These are phyloP conservation scores for Flaveria robusta DNA, from an alignment of 129 eudicot species.

Conservation along the genomic window DNA sequence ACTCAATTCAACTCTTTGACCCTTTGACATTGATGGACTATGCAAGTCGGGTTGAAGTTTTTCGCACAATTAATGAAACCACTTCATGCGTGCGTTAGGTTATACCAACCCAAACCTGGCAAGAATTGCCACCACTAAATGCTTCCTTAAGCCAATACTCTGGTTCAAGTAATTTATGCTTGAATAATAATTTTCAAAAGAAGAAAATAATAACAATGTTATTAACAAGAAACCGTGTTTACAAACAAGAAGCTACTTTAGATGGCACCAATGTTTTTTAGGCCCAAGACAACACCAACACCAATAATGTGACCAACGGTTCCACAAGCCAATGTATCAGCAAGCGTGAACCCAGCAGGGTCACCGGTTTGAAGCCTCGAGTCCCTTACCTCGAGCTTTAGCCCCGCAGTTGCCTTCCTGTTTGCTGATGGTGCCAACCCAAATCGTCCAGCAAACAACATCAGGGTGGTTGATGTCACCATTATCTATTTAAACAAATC, in stretches of 20 bases:
- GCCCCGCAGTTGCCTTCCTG: slow-evolving; percentile 95
- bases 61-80: not conserved
- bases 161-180: not conserved
- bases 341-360: slow-evolving; percentile 97
- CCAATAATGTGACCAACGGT: slow-evolving; percentile 95
- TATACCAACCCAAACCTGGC: not conserved
- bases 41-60: too few species aligned
- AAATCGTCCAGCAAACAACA: slow-evolving; percentile 95
- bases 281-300: slow-evolving; percentile 98
- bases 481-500: slow-evolving; percentile 55
- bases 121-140: not conserved
- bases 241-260: slow-evolving; percentile 27
- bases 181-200: slow-evolving; percentile 7
- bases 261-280: slow-evolving; percentile 90
- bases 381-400: slow-evolving; percentile 87
- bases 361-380: slow-evolving; percentile 97
- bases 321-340: slow-evolving; percentile 95
- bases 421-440: slow-evolving; percentile 99
- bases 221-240: slow-evolving; percentile 34
- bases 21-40: too few species aligned
- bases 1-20: not conserved
- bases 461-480: slow-evolving; percentile 87
- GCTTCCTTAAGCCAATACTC: not conserved
- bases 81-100: not conserved
- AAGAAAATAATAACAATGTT: slow-evolving; percentile 23